Percentiles rank a stretch among this genome's conserved stretches.
Conservation (phyloP, 106 monocot genomes). For the Alisma plantagoaquatica region DNA sequence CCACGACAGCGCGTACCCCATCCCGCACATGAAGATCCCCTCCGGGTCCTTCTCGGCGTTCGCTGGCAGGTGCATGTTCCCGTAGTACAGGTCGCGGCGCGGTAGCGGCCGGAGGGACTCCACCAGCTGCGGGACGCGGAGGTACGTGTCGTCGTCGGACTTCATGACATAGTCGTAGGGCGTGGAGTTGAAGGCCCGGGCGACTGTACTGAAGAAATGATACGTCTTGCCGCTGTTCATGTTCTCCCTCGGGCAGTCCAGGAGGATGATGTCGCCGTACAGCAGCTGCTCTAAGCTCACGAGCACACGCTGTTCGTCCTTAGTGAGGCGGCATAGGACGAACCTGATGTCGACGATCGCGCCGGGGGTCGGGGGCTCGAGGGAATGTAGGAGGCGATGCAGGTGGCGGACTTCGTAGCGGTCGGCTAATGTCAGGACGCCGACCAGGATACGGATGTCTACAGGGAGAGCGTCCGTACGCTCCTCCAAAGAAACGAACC, state of each 20-base stretch:
- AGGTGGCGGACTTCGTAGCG: no score
- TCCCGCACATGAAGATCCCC: no score
- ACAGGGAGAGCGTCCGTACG: neutral
- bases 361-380: constrained; percentile 1
- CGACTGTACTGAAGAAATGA: no score
- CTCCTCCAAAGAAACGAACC: neutral
- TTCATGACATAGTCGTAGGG: constrained; percentile 67
- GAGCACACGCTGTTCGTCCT: constrained; percentile 32
- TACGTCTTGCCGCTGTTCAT: no score
- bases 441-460: constrained; percentile 2
- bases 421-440: constrained; percentile 15
- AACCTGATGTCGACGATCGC: constrained; percentile 26
- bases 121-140: constrained; percentile 26
- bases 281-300: constrained; percentile 45
- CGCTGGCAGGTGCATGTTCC: constrained; percentile 20
- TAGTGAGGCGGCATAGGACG: constrained; percentile 50
- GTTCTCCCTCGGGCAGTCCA: no score
- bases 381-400: constrained; percentile 18
- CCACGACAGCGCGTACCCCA: constrained; percentile 41
- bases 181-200: no score
- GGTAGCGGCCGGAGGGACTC: constrained; percentile 25
- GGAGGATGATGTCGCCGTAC: constrained; percentile 40
- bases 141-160: constrained; percentile 47
- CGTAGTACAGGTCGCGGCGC: constrained; percentile 37
- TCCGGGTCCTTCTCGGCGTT: constrained; percentile 29